These are phyloP conservation scores for Lojkania enalia DNA, from an alignment of 2,329 filamentous ascomycete species.

Conservation along the genomic window DNA sequence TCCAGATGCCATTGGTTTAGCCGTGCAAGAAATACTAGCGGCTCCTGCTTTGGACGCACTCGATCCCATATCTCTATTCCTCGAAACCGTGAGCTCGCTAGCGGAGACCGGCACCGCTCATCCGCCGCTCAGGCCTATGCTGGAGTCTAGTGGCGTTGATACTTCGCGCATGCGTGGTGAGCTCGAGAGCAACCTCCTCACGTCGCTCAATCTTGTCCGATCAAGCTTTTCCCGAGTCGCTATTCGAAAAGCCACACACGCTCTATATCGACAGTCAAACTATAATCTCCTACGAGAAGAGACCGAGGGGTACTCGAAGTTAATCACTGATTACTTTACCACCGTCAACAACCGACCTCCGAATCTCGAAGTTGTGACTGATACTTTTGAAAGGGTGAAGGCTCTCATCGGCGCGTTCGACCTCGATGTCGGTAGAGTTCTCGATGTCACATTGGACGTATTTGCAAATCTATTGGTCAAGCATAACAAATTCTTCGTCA, in stretches of 20 bases:
- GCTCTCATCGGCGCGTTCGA: slow-evolving; percentile 96
- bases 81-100: slow-evolving; percentile 80
- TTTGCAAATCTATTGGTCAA: slow-evolving; percentile 93
- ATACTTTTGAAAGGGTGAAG: slow-evolving; percentile 90
- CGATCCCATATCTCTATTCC: slow-evolving; percentile 65
- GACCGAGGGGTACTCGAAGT: slow-evolving; percentile 93
- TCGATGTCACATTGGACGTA: slow-evolving; percentile 93
- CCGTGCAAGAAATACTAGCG: slow-evolving; percentile 73
- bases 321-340: slow-evolving; percentile 93
- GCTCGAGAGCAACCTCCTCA: slow-evolving; percentile 77
- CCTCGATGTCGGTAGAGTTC: slow-evolving; percentile 88
- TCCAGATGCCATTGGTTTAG: slow-evolving; percentile 68
- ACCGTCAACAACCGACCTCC: slow-evolving; percentile 75
- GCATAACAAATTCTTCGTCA: slow-evolving; percentile 91
- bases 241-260: slow-evolving; percentile 87
- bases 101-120: slow-evolving; percentile 70
- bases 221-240: slow-evolving; percentile 82
- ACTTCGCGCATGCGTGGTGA: slow-evolving; percentile 74
- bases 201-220: slow-evolving; percentile 77
- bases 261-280: slow-evolving; percentile 93
- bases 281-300: slow-evolving; percentile 96
- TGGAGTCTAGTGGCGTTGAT: slow-evolving; percentile 73
- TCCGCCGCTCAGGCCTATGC: slow-evolving; percentile 65
- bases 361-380: slow-evolving; percentile 74
- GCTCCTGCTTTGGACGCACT: slow-evolving; percentile 52